Base-by-base conservation (phyloP, 148 eudicot species). In the Rhododendron ovatum region DNA sequence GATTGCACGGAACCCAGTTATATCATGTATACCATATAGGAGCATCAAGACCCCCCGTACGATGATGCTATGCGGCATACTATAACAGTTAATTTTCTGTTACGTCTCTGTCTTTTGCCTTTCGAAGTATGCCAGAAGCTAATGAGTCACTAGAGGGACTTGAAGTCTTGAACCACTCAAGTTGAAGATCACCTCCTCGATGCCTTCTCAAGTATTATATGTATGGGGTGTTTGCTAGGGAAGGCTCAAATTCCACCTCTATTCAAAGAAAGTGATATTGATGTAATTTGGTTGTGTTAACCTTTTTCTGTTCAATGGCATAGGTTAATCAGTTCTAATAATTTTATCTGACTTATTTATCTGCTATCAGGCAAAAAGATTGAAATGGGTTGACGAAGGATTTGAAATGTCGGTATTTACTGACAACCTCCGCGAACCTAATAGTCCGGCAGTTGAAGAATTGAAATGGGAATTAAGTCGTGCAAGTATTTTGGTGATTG, bases 341-440 rank as follows among this genome's bases (percentile, higher is more conserved):
- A n/a, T 0, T 48, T 53, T 22, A 22, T 77, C 81, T 59, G 28
- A 33, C 50, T 73, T 26, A 35, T 41, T 39, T 22, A 20, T 63
- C 15, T 86, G 59, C 86, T 3, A 45, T 83, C 93, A 97, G 99
- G 99, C 98, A 30, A 87, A 87, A 82, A 91, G 92, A 87, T 78
- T 97, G 87, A 93, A 94, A 88, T 97, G 98, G 98, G 92, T 95
- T 85, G 99, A 97, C 85, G 93, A 95, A 83, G 92, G 88, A 73
- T 93, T 83, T 83, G 94, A 94, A 73, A 94, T 95, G 99, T 87
- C 76, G 81, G 99, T 94, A 33, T 93, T 92, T 84, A 84, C 91
- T 20, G 99, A 94, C 88, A 91, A 75, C 45, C 4, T 85, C 53
- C 76, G 63, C 30, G 82, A 75, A 81, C 83, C 87, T 17, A 76